Conservation (phyloP, 208 protist species). For the Leishmania tarentolae region DNA sequence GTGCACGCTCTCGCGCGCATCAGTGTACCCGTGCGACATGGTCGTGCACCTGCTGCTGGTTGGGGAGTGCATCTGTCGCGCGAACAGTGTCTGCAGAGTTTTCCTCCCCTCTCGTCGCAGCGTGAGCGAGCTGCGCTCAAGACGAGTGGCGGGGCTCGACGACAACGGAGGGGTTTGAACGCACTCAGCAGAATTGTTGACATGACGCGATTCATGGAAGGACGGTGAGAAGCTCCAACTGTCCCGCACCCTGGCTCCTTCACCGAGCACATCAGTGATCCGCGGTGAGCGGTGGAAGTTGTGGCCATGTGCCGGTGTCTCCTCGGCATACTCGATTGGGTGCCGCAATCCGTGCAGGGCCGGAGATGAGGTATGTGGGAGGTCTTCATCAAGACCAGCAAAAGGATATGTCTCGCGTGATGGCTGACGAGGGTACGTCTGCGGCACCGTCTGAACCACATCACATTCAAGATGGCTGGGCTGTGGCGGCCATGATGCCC, state of each 20-base stretch:
- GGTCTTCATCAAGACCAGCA: background rate
- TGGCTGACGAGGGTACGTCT: background rate
- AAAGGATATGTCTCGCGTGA: background rate
- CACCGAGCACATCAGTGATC: background rate
- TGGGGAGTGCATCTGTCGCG: conserved; percentile 7
- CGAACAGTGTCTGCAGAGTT: conserved; percentile 21
- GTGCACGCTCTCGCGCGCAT: background rate
- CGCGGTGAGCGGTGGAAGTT: background rate
- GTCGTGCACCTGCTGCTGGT: background rate
- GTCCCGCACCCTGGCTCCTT: background rate
- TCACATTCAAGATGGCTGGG: background rate
- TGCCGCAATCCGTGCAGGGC: background rate
- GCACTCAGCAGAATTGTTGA: background rate
- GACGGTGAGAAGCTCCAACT: background rate
- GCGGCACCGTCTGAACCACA: background rate
- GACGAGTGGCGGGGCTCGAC: background rate
- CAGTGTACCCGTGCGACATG: background rate
- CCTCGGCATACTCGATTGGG: conserved; percentile 4
- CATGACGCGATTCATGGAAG: background rate
- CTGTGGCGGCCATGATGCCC: background rate
- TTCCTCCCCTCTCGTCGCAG: conserved; percentile 14
- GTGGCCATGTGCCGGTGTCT: background rate
- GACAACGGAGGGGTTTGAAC: background rate
- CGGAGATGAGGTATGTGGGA: background rate
- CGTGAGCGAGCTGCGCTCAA: background rate